Evolutionary conservation across 495 filamentous ascomycete species (phyloP).

Genomic region (Hypomontagnella submonticulosa): DNA sequence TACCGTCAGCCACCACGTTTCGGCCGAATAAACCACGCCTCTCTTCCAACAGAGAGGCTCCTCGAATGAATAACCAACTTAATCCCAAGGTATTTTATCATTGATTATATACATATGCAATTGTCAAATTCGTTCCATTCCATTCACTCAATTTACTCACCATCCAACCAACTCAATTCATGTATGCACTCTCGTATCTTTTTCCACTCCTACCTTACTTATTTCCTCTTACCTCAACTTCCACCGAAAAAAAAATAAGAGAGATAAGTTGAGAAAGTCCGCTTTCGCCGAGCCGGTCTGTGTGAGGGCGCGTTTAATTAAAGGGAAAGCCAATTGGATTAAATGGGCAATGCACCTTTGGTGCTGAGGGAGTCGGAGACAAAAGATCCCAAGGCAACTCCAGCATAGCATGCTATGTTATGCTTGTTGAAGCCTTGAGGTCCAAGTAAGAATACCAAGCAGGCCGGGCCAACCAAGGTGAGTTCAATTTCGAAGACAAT

Average conservation of each 20-base stretch:
- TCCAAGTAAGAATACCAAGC: constrained; percentile 24
- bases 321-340: constrained; percentile 40
- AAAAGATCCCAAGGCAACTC: constrained; percentile 23
- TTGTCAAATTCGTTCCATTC: constrained; percentile 15
- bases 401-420: constrained; percentile 2
- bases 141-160: constrained; percentile 2
- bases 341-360: constrained; percentile 35
- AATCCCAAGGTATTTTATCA: constrained; percentile 55
- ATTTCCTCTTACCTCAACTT: constrained; percentile 11
- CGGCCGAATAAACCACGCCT: constrained; percentile 50
- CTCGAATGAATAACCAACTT: constrained; percentile 63
- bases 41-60: constrained; percentile 56
- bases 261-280: constrained; percentile 28
- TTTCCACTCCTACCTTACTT: constrained; percentile 1
- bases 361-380: constrained; percentile 32
- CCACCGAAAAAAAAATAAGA: constrained; percentile 21
- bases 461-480: constrained; percentile 37
- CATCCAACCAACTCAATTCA: no score
- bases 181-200: constrained; percentile 29
- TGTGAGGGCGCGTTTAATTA: constrained; percentile 40
- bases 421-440: constrained; percentile 34
- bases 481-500: constrained; percentile 32
- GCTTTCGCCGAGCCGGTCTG: constrained; percentile 38
- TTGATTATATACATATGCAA: constrained; percentile 26
- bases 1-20: constrained; percentile 39